Conservation (phyloP, 306 rosid species). For the Cajanus cajan region DNA sequence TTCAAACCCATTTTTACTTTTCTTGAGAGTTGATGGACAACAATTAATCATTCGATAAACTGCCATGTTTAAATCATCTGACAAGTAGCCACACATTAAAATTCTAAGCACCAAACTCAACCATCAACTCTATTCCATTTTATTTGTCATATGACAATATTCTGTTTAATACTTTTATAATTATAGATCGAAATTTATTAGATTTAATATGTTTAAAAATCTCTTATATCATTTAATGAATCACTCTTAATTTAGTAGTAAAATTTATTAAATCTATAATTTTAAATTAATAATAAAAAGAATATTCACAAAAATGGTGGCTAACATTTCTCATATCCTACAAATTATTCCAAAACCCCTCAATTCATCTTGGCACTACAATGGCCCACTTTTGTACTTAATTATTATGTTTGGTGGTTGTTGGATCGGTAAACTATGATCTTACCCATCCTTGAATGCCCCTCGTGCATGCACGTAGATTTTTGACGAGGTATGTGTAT, state of each 20-base stretch:
- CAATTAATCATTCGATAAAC: not conserved
- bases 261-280: too few species aligned
- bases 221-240: too few species aligned
- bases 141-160: too few species aligned
- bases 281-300: too few species aligned
- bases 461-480: not conserved
- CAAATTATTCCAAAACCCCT: not conserved
- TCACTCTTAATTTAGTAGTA: too few species aligned
- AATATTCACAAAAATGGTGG: too few species aligned
- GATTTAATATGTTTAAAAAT: too few species aligned
- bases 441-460: conserved; percentile 8
- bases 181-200: too few species aligned
- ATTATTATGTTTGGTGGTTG: conserved; percentile 16
- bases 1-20: not conserved
- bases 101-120: not conserved
- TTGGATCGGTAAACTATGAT: conserved; percentile 3
- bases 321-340: not conserved
- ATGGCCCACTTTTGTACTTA: not conserved
- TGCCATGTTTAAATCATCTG: not conserved
- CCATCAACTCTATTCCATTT: not conserved
- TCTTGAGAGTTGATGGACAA: not conserved
- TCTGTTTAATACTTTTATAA: too few species aligned
- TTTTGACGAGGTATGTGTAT: not conserved
- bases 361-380: not conserved
- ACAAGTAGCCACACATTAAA: not conserved